Evolutionary conservation across 177 flowering plant species (phyloP).

Genomic region (Telopea speciosissima): DNA sequence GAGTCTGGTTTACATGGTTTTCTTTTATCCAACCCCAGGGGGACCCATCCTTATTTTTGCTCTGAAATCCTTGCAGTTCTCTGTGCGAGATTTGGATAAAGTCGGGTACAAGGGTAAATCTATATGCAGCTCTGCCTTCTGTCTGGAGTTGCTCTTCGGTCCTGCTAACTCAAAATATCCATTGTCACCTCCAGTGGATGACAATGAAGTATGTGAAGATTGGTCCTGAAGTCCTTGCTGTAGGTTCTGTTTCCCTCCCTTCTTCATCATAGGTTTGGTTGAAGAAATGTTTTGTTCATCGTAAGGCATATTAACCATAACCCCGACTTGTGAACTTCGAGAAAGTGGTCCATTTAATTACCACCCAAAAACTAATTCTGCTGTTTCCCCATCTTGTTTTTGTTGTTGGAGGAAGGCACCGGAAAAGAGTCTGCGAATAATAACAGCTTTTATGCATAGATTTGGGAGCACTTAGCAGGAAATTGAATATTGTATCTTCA

Average conservation of each 20-base stretch:
- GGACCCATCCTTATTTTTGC: too few relatives aligned
- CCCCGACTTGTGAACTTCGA: not conserved
- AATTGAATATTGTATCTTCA: not conserved
- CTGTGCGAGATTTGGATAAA: constrained; percentile 61
- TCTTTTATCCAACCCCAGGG: too few relatives aligned
- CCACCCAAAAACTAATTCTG: not conserved
- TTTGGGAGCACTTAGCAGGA: constrained; percentile 1
- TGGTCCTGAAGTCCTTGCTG: not conserved
- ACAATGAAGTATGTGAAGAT: constrained; percentile 5
- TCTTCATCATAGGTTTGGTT: not conserved
- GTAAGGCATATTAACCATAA: not conserved
- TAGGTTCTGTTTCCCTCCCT: not conserved
- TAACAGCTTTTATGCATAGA: constrained; percentile 8
- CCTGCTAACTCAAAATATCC: constrained; percentile 43
- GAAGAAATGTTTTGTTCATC: not conserved
- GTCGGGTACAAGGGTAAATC: constrained; percentile 54
- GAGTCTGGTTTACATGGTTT: too few relatives aligned
- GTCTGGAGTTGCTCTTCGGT: constrained; percentile 73
- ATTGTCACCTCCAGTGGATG: constrained; percentile 11
- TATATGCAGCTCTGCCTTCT: constrained; percentile 59
- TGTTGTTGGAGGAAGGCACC: not conserved
- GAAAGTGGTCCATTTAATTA: not conserved
- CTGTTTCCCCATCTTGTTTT: not conserved
- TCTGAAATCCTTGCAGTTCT: constrained; percentile 39
- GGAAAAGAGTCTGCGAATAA: constrained; percentile 1